phyloP scores from a whole-genome alignment of 1,139 yeast genomes.

The Suhomyces panamericanus region DNA sequence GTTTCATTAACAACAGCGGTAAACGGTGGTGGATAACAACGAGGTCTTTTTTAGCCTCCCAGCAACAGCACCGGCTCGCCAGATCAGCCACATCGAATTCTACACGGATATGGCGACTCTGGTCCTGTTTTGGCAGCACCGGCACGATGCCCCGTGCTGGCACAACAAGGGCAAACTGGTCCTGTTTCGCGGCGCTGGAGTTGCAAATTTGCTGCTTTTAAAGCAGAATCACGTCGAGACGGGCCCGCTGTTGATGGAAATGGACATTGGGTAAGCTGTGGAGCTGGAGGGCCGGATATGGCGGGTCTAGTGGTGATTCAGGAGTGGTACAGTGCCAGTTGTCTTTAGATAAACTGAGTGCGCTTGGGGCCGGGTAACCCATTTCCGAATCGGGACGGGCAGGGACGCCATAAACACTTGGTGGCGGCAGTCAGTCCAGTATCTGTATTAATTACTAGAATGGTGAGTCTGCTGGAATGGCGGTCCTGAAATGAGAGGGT shows the following conservation, averaged over 20 bases:
- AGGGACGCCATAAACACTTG: background rate
- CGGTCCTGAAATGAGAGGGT: too few species aligned
- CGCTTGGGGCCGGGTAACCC: conserved; percentile 3
- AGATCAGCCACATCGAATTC: conserved; percentile 1
- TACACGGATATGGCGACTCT: conserved; percentile 1
- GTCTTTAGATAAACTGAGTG: background rate
- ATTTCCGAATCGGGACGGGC: conserved; percentile 3
- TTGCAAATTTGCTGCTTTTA: background rate
- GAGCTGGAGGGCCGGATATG: background rate
- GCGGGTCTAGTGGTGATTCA: background rate
- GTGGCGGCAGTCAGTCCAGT: conserved; percentile 1
- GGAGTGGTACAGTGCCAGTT: background rate
- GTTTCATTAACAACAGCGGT: background rate
- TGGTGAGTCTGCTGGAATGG: background rate
- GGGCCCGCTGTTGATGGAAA: background rate
- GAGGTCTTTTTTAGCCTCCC: background rate
- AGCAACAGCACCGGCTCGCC: background rate
- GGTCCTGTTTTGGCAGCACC: background rate
- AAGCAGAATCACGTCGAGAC: background rate
- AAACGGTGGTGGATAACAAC: background rate
- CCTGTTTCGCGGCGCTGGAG: background rate
- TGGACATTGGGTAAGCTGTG: background rate
- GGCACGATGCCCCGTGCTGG: background rate
- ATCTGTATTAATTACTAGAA: background rate
- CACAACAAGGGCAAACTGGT: background rate